These are phyloP conservation scores for Penicillium decumbens DNA, from an alignment of 2,329 filamentous ascomycete genomes.

Conservation along the genomic window DNA sequence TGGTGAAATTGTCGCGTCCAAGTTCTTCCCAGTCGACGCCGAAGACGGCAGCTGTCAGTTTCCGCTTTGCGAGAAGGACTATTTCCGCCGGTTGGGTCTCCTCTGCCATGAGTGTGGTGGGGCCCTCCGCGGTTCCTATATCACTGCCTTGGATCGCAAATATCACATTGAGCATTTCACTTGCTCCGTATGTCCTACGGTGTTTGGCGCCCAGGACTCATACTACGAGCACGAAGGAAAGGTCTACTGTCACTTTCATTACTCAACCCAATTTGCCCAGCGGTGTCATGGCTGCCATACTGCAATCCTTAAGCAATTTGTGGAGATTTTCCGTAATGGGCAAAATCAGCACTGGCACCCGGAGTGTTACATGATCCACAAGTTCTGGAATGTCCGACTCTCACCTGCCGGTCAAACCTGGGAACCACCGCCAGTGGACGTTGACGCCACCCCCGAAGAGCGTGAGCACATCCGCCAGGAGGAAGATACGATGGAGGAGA, in stretches of 20 bases:
- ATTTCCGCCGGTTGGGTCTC: constrained; percentile 86
- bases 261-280: constrained; percentile 95
- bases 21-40: constrained; percentile 96
- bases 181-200: constrained; percentile 90
- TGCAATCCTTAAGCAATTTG: constrained; percentile 96
- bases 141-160: constrained; percentile 93
- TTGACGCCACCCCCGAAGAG: constrained; percentile 60
- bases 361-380: constrained; percentile 99
- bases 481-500: constrained; percentile 94
- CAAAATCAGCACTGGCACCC: constrained; percentile 99
- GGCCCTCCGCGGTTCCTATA: constrained; percentile 92
- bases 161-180: constrained; percentile 99
- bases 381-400: constrained; percentile 97
- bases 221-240: constrained; percentile 97
- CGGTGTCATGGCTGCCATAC: constrained; percentile 95
- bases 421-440: constrained; percentile 44
- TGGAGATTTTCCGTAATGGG: constrained; percentile 96
- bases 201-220: constrained; percentile 97
- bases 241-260: constrained; percentile 98
- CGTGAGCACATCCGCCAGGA: constrained; percentile 73
- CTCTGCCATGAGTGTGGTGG: constrained; percentile 89
- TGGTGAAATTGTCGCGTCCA: constrained; percentile 92
- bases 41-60: constrained; percentile 79
- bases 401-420: constrained; percentile 56
- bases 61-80: constrained; percentile 95